These are phyloP conservation scores for Scorias spongiosa DNA, from an alignment of 2,329 filamentous ascomycete species.

Conservation along the genomic window DNA sequence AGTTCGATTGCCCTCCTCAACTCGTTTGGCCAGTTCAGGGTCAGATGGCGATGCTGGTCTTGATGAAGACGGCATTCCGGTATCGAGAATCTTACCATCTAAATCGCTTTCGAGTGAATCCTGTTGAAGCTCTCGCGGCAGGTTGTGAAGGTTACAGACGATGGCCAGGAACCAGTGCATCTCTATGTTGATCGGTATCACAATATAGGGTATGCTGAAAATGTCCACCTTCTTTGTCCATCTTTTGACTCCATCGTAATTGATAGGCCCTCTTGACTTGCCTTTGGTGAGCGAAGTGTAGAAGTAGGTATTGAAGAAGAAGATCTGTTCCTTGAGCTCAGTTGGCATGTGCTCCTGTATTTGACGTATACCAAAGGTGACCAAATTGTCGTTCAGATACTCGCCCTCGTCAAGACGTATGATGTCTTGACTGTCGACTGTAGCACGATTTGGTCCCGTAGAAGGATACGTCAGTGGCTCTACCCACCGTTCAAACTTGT, in stretches of 20 bases:
- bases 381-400: constrained; percentile 83
- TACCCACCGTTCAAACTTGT: constrained; percentile 13
- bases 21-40: background rate
- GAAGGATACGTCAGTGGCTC: constrained; percentile 46
- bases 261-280: constrained; percentile 44
- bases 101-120: background rate
- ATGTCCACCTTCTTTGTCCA: constrained; percentile 84
- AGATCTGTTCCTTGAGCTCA: constrained; percentile 42
- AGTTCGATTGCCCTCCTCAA: background rate
- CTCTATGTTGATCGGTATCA: constrained; percentile 81
- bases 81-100: background rate
- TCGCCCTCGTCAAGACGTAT: constrained; percentile 65
- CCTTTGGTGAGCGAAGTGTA: constrained; percentile 55
- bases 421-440: constrained; percentile 59
- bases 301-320: constrained; percentile 90
- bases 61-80: background rate
- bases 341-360: constrained; percentile 16
- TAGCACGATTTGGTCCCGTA: constrained; percentile 44
- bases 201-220: constrained; percentile 71
- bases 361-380: constrained; percentile 66
- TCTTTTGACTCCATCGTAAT: constrained; percentile 68
- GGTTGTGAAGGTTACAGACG: constrained; percentile 59
- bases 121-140: background rate
- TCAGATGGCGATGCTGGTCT: background rate
- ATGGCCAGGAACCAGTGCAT: constrained; percentile 89